These are phyloP conservation scores for Scedosporium dehoogii DNA, from an alignment of 2,329 filamentous ascomycete species.

Conservation along the genomic window DNA sequence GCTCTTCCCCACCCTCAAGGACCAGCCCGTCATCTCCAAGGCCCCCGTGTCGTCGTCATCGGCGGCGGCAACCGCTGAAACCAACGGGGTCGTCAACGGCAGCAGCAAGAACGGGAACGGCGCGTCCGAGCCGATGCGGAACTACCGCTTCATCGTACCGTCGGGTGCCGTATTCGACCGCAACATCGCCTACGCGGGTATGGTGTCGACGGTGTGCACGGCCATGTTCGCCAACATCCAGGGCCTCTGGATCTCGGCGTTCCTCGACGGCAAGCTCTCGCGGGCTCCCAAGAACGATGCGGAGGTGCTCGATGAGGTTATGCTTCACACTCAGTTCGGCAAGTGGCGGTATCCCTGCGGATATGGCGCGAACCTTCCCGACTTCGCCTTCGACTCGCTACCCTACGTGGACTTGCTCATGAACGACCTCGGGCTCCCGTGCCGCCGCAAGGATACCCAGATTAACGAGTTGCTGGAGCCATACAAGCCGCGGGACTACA, in stretches of 20 bases:
- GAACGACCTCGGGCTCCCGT: conserved; percentile 11
- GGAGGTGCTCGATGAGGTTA: too few relatives aligned
- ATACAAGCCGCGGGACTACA: too few relatives aligned
- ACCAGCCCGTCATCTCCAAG: too few relatives aligned
- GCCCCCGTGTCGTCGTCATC: too few relatives aligned
- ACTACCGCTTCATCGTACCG: conserved; percentile 17
- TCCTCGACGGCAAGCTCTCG: too few relatives aligned
- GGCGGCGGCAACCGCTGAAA: too few relatives aligned
- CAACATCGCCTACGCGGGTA: conserved; percentile 23
- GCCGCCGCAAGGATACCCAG: conserved; percentile 10
- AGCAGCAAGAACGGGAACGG: too few relatives aligned
- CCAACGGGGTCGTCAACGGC: too few relatives aligned
- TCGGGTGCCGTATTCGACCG: conserved; percentile 11
- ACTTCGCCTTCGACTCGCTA: conserved; percentile 51
- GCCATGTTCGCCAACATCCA: conserved; percentile 23
- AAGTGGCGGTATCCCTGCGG: conserved; percentile 25
- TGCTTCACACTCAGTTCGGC: too few relatives aligned
- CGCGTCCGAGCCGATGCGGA: too few relatives aligned
- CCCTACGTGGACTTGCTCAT: conserved; percentile 33
- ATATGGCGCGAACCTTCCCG: conserved; percentile 37
- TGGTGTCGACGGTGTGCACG: conserved; percentile 22
- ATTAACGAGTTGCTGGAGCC: neutral
- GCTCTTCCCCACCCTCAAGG: too few relatives aligned
- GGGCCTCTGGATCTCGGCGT: conserved; percentile 42
- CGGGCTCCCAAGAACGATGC: too few relatives aligned